These are phyloP conservation scores for Boletus subparvulus DNA, from an alignment of 768 basidiomycete species.

Conservation along the genomic window DNA sequence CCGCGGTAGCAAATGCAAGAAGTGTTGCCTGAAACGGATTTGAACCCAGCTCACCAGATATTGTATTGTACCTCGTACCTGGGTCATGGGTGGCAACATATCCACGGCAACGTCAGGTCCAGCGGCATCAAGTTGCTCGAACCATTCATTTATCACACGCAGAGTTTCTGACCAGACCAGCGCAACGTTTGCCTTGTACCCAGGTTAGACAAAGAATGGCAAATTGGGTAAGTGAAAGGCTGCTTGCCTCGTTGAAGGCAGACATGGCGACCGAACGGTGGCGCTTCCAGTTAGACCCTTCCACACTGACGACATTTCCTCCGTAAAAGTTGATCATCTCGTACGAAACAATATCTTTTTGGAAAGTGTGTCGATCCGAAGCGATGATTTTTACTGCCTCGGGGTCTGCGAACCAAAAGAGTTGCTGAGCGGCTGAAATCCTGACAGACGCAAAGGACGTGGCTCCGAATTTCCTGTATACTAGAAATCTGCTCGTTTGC, in stretches of 20 bases:
- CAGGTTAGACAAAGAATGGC: not conserved
- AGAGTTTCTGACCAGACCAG: slow-evolving; percentile 50
- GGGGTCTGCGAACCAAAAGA: slow-evolving; percentile 45
- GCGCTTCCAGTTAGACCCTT: slow-evolving; percentile 48
- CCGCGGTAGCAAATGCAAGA: slow-evolving; percentile 41
- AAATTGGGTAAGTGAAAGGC: not conserved
- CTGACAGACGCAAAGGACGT: slow-evolving; percentile 39
- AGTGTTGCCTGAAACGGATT: slow-evolving; percentile 31
- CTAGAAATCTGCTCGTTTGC: slow-evolving; percentile 19
- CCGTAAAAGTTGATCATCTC: slow-evolving; percentile 48
- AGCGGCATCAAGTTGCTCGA: slow-evolving; percentile 34
- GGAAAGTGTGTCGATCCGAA: slow-evolving; percentile 36
- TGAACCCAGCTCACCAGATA: not conserved
- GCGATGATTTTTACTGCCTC: slow-evolving; percentile 40
- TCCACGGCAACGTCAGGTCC: slow-evolving; percentile 23
- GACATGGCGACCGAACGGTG: slow-evolving; percentile 46
- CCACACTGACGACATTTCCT: slow-evolving; percentile 41
- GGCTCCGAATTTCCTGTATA: slow-evolving; percentile 39
- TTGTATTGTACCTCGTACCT: slow-evolving; percentile 10
- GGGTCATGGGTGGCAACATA: slow-evolving; percentile 5
- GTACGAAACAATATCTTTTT: slow-evolving; percentile 42
- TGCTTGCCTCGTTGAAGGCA: slow-evolving; percentile 48
- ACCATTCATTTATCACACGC: slow-evolving; percentile 43
- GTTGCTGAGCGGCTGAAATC: slow-evolving; percentile 30
- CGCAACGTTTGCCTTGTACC: slow-evolving; percentile 41